Evolutionary conservation across 106 monocot genomes (phyloP), one percentile per base, ranked within the genome.

Genomic region (Dendrobium nobile): DNA sequence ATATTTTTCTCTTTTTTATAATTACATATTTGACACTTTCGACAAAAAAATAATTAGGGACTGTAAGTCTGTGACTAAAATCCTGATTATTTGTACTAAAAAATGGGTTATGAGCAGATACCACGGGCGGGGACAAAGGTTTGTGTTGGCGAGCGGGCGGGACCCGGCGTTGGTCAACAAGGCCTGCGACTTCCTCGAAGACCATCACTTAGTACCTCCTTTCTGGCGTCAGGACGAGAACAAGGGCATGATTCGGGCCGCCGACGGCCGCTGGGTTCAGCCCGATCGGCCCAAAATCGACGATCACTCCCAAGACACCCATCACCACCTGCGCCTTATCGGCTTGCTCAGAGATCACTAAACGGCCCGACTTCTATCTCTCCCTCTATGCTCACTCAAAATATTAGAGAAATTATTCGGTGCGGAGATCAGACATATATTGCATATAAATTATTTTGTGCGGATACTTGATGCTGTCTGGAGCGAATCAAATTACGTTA

Each of bases 81-180:
- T 45, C 6, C 4, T 7, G 9, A 45, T 45, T 45, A 45, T 45
- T 45, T 45, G 45, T 9, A 45, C 9, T 45, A 45, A 45, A 44
- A 45, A 45, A 45, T 45, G 45, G 45, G 8, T 6, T 6, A 9
- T 45, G 47, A 2, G 15, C 75, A 92, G 92, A 81, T 90, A 90
- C 77, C 91, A 91, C 22, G 95, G 91, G 28, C 81, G 58, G 26
- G 95, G 91, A 1, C 19, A 84, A 86, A 78, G 81, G 61, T 89
- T 89, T 43, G 78, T 83, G 73, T 80, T 82, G 64, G 87, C 85
- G n/a, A 91, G 83, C 22, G 82, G 86, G 47, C 81, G 95, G 78
- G 95, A 95, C 79, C 93, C 89, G 0, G 95, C 95, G 20, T 54
- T 95, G 56, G 89, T 95, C 81, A 95, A 95, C 92, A 95, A 95